These are phyloP conservation scores for Trichosanthes truncata DNA, from an alignment of 306 rosid species.

Conservation along the genomic window DNA sequence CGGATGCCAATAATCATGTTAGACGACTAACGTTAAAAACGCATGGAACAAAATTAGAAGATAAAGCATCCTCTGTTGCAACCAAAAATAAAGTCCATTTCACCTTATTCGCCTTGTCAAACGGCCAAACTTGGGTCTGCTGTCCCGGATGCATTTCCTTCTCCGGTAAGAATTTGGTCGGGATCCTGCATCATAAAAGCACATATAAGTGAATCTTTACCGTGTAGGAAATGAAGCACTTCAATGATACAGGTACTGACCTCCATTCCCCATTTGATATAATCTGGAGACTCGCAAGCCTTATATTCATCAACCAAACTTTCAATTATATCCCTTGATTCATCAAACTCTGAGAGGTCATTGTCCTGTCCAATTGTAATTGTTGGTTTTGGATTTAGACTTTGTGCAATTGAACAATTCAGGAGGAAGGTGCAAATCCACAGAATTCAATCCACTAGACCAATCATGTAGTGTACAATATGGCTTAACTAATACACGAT, in stretches of 20 bases:
- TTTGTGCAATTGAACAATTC: slow-evolving; percentile 9
- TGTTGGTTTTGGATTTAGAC: slow-evolving; percentile 17
- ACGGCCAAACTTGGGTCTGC: slow-evolving; percentile 57
- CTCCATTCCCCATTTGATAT: slow-evolving; percentile 99
- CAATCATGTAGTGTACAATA: not conserved
- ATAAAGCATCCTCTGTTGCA: not conserved
- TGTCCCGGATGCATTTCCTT: slow-evolving; percentile 74
- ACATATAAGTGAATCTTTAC: slow-evolving; percentile 8
- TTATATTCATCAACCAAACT: slow-evolving; percentile 94
- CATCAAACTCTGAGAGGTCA: slow-evolving; percentile 98
- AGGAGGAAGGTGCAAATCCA: slow-evolving; percentile 10
- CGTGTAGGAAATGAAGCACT: slow-evolving; percentile 13
- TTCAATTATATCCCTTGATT: slow-evolving; percentile 91
- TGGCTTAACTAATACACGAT: not conserved
- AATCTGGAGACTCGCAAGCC: slow-evolving; percentile 99
- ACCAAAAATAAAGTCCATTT: slow-evolving; percentile 12
- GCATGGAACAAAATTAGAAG: not conserved
- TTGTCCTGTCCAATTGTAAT: slow-evolving; percentile 65
- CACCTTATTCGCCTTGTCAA: slow-evolving; percentile 36
- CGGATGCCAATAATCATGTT: not conserved
- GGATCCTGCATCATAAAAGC: slow-evolving; percentile 56
- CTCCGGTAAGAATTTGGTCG: slow-evolving; percentile 59
- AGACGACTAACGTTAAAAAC: not conserved
- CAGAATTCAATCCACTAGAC: slow-evolving; percentile 5
- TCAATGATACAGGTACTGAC: slow-evolving; percentile 31